Evolutionary conservation across 306 rosid genomes (phyloP), one percentile per base, ranked within the genome.

Genomic region (Bauhinia variegata): DNA sequence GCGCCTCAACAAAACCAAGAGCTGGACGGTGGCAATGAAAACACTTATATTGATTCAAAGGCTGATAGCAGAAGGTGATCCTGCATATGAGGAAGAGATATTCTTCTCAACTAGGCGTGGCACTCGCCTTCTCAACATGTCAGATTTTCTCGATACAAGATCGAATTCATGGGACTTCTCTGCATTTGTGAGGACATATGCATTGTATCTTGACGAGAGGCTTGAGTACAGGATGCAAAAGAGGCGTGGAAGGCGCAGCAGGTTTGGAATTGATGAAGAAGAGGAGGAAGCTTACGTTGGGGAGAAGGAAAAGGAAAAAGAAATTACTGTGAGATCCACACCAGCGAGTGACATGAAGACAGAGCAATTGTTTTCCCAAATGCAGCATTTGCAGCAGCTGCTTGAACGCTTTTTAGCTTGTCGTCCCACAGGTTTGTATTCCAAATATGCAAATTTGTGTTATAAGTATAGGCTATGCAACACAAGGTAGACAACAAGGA

Each of bases 61-160:
- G 39, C 71, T 93, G 15, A 33, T 93, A 1, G 37, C 76, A 3
- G 98, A 93, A 19, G 98, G 98, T 0, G 98, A 93, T 67, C 98
- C 97, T 0, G 98, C 98, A 0, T 93, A 89, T n/a, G 98, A 93
- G 67, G 96, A 89, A 31, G 99, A 93, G 55, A 85, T 93, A 11
- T 93, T 89, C 75, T 93, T 93, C 63, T 86, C 99, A 5, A 93
- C 99, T 0, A 74, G 99, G 7, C 88, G 90, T 0, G 99, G 99
- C 1, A 93, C 97, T 13, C 84, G 99, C 14, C 79, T 93, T 46
- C 86, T 93, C 36, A 93, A 93, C 84, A 74, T 93, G 95, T 86
- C 97, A 3, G 97, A 93, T 77, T 93, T 93, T 52, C 75, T 91
- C 0, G 96, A 95, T 74, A 42, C 86, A 0, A 68, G 71, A 7